Conservation (phyloP, 805 yeast genomes). For the Cyberlindnera mrakii region DNA sequence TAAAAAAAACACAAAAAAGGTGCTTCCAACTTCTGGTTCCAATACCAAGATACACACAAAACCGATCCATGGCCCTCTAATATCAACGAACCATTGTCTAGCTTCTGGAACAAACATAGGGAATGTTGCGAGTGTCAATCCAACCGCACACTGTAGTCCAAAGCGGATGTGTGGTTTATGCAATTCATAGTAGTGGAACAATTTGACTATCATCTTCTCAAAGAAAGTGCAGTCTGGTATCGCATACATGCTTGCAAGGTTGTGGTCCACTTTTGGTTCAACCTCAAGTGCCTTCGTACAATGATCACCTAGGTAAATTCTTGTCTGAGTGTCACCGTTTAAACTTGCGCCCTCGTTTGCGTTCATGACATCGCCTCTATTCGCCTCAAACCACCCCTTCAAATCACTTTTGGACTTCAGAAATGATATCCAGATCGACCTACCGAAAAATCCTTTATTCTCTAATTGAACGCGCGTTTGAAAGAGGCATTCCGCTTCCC, state of each 20-base stretch:
- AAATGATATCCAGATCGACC: conserved; percentile 39
- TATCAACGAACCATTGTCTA: conserved; percentile 42
- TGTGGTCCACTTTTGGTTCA: too few species aligned
- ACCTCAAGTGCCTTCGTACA: not conserved
- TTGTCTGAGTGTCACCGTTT: conserved; percentile 22
- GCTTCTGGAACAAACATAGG: conserved; percentile 44
- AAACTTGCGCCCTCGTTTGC: conserved; percentile 32
- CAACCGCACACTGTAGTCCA: conserved; percentile 40
- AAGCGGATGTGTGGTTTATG: conserved; percentile 35
- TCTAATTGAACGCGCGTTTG: conserved; percentile 27
- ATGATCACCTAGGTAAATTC: conserved; percentile 5
- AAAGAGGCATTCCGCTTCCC: conserved; percentile 26
- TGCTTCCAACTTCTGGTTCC: conserved; percentile 47
- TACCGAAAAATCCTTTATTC: conserved; percentile 29
- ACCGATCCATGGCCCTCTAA: conserved; percentile 48
- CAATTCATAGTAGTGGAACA: conserved; percentile 6
- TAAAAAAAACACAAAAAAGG: conserved; percentile 40
- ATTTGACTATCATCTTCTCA: not conserved
- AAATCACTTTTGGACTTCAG: conserved; percentile 29
- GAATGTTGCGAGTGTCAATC: conserved; percentile 40
- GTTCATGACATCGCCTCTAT: conserved; percentile 8
- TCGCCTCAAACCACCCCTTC: conserved; percentile 31
- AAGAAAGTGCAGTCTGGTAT: not conserved
- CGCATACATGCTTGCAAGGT: not conserved
- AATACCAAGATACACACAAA: conserved; percentile 44